Base-by-base conservation (phyloP, 2,329 filamentous ascomycete genomes). In the Botrytis deweyae region DNA sequence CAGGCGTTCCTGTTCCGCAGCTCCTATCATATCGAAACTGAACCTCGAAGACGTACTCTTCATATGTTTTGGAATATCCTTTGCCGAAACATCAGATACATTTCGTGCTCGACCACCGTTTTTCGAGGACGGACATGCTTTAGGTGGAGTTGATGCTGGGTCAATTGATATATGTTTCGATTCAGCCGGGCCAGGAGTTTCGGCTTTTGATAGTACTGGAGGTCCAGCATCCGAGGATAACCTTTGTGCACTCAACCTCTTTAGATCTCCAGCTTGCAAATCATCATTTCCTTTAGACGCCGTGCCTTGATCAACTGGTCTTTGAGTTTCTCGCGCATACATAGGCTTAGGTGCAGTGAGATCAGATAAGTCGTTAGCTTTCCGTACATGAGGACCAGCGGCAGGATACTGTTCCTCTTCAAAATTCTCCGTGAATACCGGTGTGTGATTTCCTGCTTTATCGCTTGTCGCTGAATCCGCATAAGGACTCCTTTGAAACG, bases 31-130 rank as follows among this genome's bases (percentile, higher is more conserved):
- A 79, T 95, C 92, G 79, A 95, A 95, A 78, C 92, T 95, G 80
- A 95, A 95, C 22, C 93, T 86, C 0, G 92, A 94, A 0, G 92
- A 93, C 18, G 91, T 93, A 80, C 92, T 94, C 82, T 91, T 91
- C 89, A 91, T 91, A 75, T 91, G 89, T 74, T 84, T 87, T 3
- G 89, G 89, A 49, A 84, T 83, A 72, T 84, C 79, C 72, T 78
- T 85, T 14, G 80, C 80, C 0, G 87, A 88, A 20, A 84, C 80
- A 6, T 84, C 85, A 0, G 87, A 90, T 4, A 85, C 80, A 72
- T 88, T 87, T 55, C 87, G 85, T 1, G 89, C 88, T 25, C n/a
- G 83, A 62, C 75, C 75, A 14, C 66, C 29, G 71, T 77, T 79
- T 59, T 70, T 78, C 14, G 68, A 75, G 4, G 77, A 78, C 7